Evolutionary conservation across 1,284 basidiomycete genomes (phyloP).

Genomic region (Kwoniella shivajii): DNA sequence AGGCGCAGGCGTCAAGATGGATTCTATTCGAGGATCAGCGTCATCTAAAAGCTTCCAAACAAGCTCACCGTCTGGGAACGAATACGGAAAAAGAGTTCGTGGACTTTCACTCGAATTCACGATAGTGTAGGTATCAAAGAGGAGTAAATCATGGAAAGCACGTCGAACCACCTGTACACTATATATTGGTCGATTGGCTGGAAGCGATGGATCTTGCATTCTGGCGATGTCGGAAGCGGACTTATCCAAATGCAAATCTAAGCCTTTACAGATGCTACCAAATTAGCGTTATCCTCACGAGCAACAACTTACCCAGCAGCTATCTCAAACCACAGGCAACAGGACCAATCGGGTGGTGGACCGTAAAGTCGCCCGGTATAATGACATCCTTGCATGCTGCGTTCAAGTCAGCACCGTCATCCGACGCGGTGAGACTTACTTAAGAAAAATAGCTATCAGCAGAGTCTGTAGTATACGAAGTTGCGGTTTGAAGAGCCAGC

Average conservation of each 20-base stretch:
- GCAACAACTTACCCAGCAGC: conserved; percentile 14
- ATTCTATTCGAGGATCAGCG: not conserved
- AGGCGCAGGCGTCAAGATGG: conserved; percentile 5
- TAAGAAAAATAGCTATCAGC: conserved; percentile 2
- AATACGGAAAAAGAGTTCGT: not conserved
- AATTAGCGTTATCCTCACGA: not conserved
- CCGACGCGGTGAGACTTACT: conserved; percentile 2
- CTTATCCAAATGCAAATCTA: conserved; percentile 4
- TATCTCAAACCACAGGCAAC: conserved; percentile 15
- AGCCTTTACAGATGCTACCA: conserved; percentile 8
- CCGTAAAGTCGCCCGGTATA: conserved; percentile 2
- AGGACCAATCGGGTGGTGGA: conserved; percentile 4
- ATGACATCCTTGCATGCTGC: conserved; percentile 11
- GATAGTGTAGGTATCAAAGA: conserved; percentile 10
- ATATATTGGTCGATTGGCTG: conserved; percentile 4
- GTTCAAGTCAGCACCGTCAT: not conserved
- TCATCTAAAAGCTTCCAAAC: not conserved
- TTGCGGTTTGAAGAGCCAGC: conserved; percentile 11
- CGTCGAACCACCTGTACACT: conserved; percentile 9
- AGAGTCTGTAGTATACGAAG: conserved; percentile 6
- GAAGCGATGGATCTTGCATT: conserved; percentile 14
- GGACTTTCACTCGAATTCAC: not conserved
- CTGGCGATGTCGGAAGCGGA: not conserved
- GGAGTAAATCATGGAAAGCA: conserved; percentile 4
- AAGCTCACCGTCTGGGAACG: conserved; percentile 6